Conservation (phyloP, 2,329 filamentous ascomycete genomes). For the Pseudocercospora musae region DNA sequence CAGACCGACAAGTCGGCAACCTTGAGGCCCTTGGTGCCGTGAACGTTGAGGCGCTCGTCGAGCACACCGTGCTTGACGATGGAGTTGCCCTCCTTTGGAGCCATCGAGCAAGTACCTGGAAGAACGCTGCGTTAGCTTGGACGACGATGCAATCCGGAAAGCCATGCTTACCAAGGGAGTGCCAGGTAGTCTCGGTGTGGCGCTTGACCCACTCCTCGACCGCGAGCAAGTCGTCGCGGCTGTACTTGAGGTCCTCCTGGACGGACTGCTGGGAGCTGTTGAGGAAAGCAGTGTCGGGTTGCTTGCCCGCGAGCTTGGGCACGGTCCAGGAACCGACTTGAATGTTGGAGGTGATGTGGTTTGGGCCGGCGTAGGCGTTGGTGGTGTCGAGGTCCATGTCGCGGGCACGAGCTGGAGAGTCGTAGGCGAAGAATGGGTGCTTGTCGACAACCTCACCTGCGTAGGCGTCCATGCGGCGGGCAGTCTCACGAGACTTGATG, state of each 20-base stretch:
- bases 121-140: neutral
- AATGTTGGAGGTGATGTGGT: slow-evolving; percentile 68
- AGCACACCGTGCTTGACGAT: slow-evolving; percentile 78
- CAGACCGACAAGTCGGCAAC: slow-evolving; percentile 74
- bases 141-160: neutral
- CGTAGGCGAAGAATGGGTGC: slow-evolving; percentile 65
- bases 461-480: slow-evolving; percentile 72
- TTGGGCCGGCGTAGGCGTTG: slow-evolving; percentile 69
- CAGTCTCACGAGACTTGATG: slow-evolving; percentile 78
- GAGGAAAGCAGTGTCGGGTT: slow-evolving; percentile 50
- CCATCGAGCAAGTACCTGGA: slow-evolving; percentile 70
- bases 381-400: slow-evolving; percentile 75
- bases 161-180: slow-evolving; percentile 45
- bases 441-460: slow-evolving; percentile 62
- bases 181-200: slow-evolving; percentile 75
- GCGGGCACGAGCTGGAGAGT: slow-evolving; percentile 65
- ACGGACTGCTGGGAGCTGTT: slow-evolving; percentile 63
- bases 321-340: slow-evolving; percentile 54
- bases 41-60: slow-evolving; percentile 73
- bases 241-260: slow-evolving; percentile 65
- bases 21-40: slow-evolving; percentile 73
- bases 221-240: slow-evolving; percentile 58
- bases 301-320: slow-evolving; percentile 48
- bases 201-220: slow-evolving; percentile 64
- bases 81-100: slow-evolving; percentile 69